Conservation (phyloP, 2,329 filamentous ascomycete genomes). For the Capronia epimyces region DNA sequence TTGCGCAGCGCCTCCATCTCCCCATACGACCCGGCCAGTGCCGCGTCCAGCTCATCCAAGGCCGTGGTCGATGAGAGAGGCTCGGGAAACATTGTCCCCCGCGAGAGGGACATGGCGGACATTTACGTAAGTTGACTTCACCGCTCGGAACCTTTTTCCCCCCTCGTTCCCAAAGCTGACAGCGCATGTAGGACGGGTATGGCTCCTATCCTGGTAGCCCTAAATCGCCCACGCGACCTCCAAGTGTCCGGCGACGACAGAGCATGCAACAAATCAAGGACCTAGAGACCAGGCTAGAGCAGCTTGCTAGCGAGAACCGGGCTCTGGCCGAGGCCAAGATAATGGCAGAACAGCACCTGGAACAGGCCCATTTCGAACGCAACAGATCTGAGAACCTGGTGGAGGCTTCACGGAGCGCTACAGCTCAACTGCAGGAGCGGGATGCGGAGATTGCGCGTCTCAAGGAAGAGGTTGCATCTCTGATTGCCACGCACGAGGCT, state of each 20-base stretch:
- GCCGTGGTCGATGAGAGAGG: conserved; percentile 75
- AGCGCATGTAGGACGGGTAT: conserved; percentile 68
- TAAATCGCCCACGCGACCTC: conserved; percentile 85
- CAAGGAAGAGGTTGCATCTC: conserved; percentile 69
- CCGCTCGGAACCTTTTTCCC: background rate
- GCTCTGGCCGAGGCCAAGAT: conserved; percentile 67
- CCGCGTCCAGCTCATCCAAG: conserved; percentile 12
- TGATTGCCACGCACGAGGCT: conserved; percentile 77
- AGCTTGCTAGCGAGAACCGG: conserved; percentile 78
- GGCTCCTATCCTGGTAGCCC: conserved; percentile 81
- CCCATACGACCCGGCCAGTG: conserved; percentile 17
- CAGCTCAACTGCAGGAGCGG: conserved; percentile 68
- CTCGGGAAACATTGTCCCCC: conserved; percentile 56
- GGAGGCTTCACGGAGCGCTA: conserved; percentile 58
- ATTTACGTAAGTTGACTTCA: conserved; percentile 71
- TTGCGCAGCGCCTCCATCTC: conserved; percentile 32
- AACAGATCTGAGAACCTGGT: conserved; percentile 47
- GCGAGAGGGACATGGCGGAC: conserved; percentile 77
- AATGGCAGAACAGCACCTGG: conserved; percentile 61
- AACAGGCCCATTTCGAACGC: conserved; percentile 50
- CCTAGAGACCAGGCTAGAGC: conserved; percentile 77
- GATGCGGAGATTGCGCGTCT: conserved; percentile 82
- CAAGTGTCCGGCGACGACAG: conserved; percentile 92
- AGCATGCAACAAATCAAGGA: conserved; percentile 92
- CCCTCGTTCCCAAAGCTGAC: conserved; percentile 12